Evolutionary conservation across 2,329 filamentous ascomycete genomes (phyloP), one percentile per base, ranked within the genome.

Genomic region (Chalaropsis ovoidea): DNA sequence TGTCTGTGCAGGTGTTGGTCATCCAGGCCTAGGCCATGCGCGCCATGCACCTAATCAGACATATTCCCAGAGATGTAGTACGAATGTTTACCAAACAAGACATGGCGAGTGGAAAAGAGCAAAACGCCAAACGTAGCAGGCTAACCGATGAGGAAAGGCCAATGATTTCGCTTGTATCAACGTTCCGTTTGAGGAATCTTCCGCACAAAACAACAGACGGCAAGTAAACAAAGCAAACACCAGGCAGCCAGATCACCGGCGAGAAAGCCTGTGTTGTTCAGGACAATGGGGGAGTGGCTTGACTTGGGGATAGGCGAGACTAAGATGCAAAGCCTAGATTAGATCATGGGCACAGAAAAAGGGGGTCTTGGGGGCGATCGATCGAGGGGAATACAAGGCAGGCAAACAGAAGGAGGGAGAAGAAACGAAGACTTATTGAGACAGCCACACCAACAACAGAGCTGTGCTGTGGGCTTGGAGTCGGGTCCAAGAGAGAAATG

Each of bases 81-180:
- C 15, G 31, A 58, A 39, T 58, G 54, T 58, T 58, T 58, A 39
- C 10, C 7, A 19, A 1, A 47, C 43, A 35, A 35, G 24, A 31
- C 22, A 24, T 24, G 15, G 47, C 47, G 13, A 10, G 13, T 15
- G 31, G 31, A 35, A 22, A n/a, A 58, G 24, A 19, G 54, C 15
- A 58, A 58, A 58, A 58, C 54, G 10, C 24, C 24, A 3, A 58
- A 58, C 54, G 17, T 56, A 31, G 27, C 52, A 56, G 27, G 52
- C 52, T 31, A 31, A 19, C 15, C 24, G 7, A 58, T 39, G 31
- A 35, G 15, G n/a, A 58, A 58, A 11, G 15, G 54, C 54, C 17
- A n/a, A 35, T 58, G 27, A 58, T 39, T 39, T 58, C 27, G 54
- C 54, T 58, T 58, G 54, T 31, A 35, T 35, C 24, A 39, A 58